Percentiles rank a stretch among this genome's conserved stretches.
These are phyloP conservation scores for Kwoniella pini DNA, from an alignment of 768 basidiomycete species.

Conservation along the genomic window DNA sequence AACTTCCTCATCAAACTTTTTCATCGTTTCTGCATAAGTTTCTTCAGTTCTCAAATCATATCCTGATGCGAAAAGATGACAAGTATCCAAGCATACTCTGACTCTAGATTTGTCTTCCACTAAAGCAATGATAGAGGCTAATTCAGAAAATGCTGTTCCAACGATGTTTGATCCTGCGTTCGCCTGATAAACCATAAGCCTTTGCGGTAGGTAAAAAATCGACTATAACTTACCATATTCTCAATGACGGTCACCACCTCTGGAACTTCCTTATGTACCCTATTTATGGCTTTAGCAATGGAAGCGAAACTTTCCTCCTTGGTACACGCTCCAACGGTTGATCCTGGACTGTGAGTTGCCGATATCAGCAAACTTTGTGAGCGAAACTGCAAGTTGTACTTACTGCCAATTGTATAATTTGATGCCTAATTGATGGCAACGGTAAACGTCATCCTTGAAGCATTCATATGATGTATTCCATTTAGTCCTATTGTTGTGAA, in stretches of 20 bases:
- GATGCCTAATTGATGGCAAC: constrained; percentile 76
- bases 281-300: constrained; percentile 73
- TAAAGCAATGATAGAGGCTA: constrained; percentile 67
- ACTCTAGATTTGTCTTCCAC: constrained; percentile 74
- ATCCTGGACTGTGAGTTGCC: constrained; percentile 65
- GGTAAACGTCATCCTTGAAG: constrained; percentile 76
- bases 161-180: constrained; percentile 73
- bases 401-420: constrained; percentile 82
- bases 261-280: constrained; percentile 66
- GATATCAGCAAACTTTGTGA: background rate
- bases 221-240: constrained; percentile 66
- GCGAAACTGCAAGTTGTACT: constrained; percentile 51
- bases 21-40: constrained; percentile 71
- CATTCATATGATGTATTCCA: constrained; percentile 59
- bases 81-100: constrained; percentile 84
- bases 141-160: constrained; percentile 69
- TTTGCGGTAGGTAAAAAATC: background rate
- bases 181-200: constrained; percentile 59
- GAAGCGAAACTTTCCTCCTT: constrained; percentile 64
- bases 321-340: constrained; percentile 71
- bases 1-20: constrained; percentile 67
- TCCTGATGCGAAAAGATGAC: constrained; percentile 79
- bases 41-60: constrained; percentile 75
- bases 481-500: constrained; percentile 30
- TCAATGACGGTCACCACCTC: constrained; percentile 70